These are phyloP conservation scores for Colletotrichum noveboracense DNA, from an alignment of 2,329 filamentous ascomycete genomes.

Conservation along the genomic window DNA sequence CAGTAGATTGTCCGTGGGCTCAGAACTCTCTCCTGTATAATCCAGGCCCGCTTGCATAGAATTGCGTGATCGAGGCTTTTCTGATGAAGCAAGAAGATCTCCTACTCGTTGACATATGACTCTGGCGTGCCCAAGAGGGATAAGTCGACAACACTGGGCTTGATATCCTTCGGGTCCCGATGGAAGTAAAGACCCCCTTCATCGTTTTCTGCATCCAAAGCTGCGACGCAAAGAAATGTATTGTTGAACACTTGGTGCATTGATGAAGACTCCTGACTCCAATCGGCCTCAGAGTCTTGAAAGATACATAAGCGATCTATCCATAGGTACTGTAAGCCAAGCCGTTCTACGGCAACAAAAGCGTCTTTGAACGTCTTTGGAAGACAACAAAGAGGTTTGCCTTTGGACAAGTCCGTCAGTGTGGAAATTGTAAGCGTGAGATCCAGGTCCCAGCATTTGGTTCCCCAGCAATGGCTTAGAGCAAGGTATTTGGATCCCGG, in stretches of 20 bases:
- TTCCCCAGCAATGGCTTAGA: background rate
- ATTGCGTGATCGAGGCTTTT: background rate
- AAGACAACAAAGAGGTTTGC: background rate
- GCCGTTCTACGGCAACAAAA: background rate
- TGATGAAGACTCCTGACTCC: background rate
- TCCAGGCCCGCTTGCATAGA: background rate
- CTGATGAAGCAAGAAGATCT: background rate
- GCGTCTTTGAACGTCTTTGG: background rate
- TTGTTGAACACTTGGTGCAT: background rate
- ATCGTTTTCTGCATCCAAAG: background rate
- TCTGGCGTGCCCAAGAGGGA: background rate
- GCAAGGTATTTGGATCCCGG: rapidly evolving
- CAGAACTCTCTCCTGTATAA: background rate
- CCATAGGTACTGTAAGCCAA: background rate
- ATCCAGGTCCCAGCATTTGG: background rate
- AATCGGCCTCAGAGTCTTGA: background rate
- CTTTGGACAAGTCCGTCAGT: rapidly evolving
- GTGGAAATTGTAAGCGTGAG: background rate
- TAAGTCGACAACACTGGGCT: background rate
- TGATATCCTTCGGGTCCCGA: rapidly evolving
- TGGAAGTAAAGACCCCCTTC: background rate
- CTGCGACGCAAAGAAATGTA: background rate
- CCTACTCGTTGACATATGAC: background rate
- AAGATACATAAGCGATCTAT: background rate
- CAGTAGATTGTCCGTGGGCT: background rate